Conservation (phyloP, 2,329 filamentous ascomycete genomes). For the Tolypocladium inflatum region DNA sequence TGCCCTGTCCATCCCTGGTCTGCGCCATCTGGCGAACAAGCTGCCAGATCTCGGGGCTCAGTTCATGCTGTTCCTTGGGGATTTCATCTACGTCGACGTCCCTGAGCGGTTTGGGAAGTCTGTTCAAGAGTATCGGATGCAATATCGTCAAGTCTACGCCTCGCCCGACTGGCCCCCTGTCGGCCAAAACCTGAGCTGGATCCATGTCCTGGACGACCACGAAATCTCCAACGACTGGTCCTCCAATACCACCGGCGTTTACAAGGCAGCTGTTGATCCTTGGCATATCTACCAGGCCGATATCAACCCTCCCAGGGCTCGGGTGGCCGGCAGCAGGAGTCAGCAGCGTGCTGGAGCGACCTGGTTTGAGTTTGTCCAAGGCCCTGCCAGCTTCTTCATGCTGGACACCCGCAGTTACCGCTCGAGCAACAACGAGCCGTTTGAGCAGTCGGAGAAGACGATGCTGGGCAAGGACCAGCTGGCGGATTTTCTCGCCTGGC, state of each 20-base stretch:
- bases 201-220: constrained; percentile 93
- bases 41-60: constrained; percentile 65
- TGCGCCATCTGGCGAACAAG: constrained; percentile 65
- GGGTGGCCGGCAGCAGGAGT: constrained; percentile 32
- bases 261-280: constrained; percentile 69
- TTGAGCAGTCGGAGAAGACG: constrained; percentile 59
- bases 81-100: constrained; percentile 89
- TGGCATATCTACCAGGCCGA: constrained; percentile 80
- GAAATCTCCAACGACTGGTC: constrained; percentile 86
- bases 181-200: constrained; percentile 80
- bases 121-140: constrained; percentile 70
- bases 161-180: constrained; percentile 82
- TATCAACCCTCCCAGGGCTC: constrained; percentile 67
- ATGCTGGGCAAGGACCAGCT: constrained; percentile 82
- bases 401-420: constrained; percentile 86
- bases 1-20: constrained; percentile 70
- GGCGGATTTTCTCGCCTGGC: constrained; percentile 67
- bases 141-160: constrained; percentile 92
- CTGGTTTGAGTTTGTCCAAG: constrained; percentile 84
- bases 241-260: constrained; percentile 70
- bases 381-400: constrained; percentile 90
- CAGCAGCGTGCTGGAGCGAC: constrained; percentile 47
- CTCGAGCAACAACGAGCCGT: constrained; percentile 52
- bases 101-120: constrained; percentile 67
- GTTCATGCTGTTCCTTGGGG: constrained; percentile 74